These are phyloP conservation scores for Penicillium coffeae DNA, from an alignment of 495 filamentous ascomycete genomes.

Conservation along the genomic window DNA sequence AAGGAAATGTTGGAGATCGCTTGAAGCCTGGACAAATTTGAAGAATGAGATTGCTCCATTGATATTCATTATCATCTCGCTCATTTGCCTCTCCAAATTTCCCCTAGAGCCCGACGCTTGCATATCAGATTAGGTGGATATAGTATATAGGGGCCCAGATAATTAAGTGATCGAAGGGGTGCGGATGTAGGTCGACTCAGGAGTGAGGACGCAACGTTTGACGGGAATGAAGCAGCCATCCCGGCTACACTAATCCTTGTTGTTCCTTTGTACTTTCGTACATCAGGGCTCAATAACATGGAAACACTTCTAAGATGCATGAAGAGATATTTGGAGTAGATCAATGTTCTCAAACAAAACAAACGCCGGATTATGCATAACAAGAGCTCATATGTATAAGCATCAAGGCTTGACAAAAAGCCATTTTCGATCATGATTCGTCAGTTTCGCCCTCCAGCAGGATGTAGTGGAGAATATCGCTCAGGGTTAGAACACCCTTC, in stretches of 20 bases:
- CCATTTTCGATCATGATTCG: conserved; percentile 29
- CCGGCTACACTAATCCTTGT: conserved; percentile 13
- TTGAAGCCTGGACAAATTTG: too few species aligned
- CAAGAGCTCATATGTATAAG: conserved; percentile 23
- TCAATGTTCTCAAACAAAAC: conserved; percentile 17
- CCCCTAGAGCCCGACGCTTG: too few species aligned
- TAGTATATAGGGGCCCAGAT: too few species aligned
- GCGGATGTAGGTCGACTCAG: too few species aligned
- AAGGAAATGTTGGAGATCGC: too few species aligned
- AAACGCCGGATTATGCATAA: conserved; percentile 45
- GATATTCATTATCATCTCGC: too few species aligned
- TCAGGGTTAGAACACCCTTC: conserved; percentile 86
- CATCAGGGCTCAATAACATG: conserved; percentile 16
- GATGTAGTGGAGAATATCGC: conserved; percentile 94
- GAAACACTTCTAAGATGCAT: too few species aligned
- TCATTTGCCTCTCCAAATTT: too few species aligned
- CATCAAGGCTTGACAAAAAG: background rate
- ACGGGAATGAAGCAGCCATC: background rate
- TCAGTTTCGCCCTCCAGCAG: conserved; percentile 75
- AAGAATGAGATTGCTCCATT: too few species aligned
- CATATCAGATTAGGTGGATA: too few species aligned
- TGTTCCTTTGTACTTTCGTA: conserved; percentile 36
- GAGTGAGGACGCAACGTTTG: conserved; percentile 14
- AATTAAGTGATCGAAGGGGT: too few species aligned
- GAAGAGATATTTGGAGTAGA: too few species aligned